Evolutionary conservation across 2,329 filamentous ascomycete genomes (phyloP).

Genomic region (Colletotrichum liriopes): DNA sequence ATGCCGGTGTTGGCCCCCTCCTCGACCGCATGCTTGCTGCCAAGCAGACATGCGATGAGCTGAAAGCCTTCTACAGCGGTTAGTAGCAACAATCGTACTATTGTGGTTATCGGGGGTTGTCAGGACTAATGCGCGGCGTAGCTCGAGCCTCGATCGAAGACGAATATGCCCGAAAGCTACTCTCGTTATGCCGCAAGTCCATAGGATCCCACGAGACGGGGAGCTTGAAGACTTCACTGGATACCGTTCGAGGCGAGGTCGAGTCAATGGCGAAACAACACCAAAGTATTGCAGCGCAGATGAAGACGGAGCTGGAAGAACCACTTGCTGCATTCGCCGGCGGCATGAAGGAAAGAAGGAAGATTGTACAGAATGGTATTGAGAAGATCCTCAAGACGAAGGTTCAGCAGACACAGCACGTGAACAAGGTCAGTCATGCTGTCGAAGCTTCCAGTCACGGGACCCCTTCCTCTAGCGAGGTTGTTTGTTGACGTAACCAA

Average conservation of each 20-base stretch:
- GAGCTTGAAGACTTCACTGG: conserved; percentile 86
- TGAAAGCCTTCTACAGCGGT: conserved; percentile 92
- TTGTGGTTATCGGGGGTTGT: not conserved
- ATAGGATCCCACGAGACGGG: conserved; percentile 91
- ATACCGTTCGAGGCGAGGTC: conserved; percentile 89
- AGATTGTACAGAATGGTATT: conserved; percentile 94
- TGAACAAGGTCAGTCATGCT: conserved; percentile 84
- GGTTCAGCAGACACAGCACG: conserved; percentile 88
- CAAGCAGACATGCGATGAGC: conserved; percentile 94
- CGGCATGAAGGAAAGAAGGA: conserved; percentile 95
- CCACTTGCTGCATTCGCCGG: conserved; percentile 92
- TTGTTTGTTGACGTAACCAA: conserved; percentile 31
- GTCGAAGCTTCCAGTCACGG: not conserved
- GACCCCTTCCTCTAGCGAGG: not conserved
- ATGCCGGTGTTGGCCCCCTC: conserved; percentile 92
- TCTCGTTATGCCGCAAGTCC: conserved; percentile 88
- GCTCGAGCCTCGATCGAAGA: conserved; percentile 96
- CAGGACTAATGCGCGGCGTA: conserved; percentile 51
- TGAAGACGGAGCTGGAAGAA: conserved; percentile 97
- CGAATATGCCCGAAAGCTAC: conserved; percentile 92
- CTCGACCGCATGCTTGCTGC: conserved; percentile 95
- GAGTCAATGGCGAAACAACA: conserved; percentile 97
- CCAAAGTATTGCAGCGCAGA: conserved; percentile 89
- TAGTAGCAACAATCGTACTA: conserved; percentile 48
- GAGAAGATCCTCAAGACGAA: conserved; percentile 96